These are phyloP conservation scores for Aspergillus panamensis DNA, from an alignment of 495 filamentous ascomycete genomes.

Conservation along the genomic window DNA sequence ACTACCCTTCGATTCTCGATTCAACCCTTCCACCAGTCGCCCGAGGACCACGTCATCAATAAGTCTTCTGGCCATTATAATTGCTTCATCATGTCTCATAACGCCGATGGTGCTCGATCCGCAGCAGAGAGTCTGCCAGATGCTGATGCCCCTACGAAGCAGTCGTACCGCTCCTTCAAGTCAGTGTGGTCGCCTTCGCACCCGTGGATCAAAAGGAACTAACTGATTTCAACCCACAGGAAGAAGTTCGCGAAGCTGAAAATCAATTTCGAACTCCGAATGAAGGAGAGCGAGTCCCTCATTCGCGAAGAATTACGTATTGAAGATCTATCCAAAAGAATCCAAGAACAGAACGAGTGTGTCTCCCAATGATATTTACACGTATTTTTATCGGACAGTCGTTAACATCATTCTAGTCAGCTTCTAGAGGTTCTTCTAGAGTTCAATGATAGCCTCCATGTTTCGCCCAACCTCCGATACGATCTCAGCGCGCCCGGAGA, in stretches of 20 bases:
- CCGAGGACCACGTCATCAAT: neutral
- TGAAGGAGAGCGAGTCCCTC: slow-evolving; percentile 73
- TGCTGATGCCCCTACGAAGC: slow-evolving; percentile 36
- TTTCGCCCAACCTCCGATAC: slow-evolving; percentile 71
- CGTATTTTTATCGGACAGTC: neutral
- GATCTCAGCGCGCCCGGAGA: slow-evolving; percentile 48
- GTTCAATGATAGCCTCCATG: slow-evolving; percentile 73
- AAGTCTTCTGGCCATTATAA: neutral
- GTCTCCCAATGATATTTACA: slow-evolving; percentile 6
- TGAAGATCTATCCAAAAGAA: slow-evolving; percentile 66
- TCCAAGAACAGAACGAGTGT: slow-evolving; percentile 86
- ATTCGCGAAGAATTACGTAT: slow-evolving; percentile 76
- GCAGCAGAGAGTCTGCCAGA: slow-evolving; percentile 33
- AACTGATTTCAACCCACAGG: slow-evolving; percentile 48
- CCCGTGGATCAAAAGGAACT: neutral
- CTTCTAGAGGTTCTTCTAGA: slow-evolving; percentile 83
- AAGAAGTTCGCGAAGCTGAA: slow-evolving; percentile 97
- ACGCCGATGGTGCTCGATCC: slow-evolving; percentile 25
- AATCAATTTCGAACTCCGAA: slow-evolving; percentile 75
- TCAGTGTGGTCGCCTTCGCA: slow-evolving; percentile 16
- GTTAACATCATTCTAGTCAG: slow-evolving; percentile 48
- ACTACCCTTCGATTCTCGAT: neutral
- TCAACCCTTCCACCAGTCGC: neutral
- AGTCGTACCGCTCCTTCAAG: slow-evolving; percentile 46
- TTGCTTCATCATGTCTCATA: slow-evolving; percentile 30